These are phyloP conservation scores for Glonium stellatum DNA, from an alignment of 495 filamentous ascomycete species.

Conservation along the genomic window DNA sequence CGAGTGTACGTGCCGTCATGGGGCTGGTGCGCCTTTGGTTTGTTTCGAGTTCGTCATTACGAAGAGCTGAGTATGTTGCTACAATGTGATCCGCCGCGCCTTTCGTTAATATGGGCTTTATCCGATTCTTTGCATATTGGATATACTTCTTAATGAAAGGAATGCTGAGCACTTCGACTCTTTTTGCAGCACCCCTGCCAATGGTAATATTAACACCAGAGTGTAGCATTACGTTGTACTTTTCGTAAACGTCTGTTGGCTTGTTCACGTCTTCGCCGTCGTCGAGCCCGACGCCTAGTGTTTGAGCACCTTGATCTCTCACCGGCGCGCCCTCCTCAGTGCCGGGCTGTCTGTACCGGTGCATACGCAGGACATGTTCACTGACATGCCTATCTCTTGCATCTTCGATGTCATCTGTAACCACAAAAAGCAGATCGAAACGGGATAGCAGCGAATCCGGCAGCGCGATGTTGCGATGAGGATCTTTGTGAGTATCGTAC, in stretches of 20 bases:
- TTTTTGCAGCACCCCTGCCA: conserved; percentile 64
- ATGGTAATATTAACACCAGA: conserved; percentile 74
- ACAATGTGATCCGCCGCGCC: conserved; percentile 90
- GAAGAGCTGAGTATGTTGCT: conserved; percentile 82
- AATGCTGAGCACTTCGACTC: conserved; percentile 88
- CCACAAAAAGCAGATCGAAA: conserved; percentile 98
- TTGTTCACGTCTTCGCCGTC: conserved; percentile 61
- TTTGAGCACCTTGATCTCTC: conserved; percentile 77
- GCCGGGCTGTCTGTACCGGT: conserved; percentile 88
- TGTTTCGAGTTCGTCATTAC: conserved; percentile 92
- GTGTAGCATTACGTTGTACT: conserved; percentile 93
- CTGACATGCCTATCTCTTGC: conserved; percentile 82
- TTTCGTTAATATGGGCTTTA: conserved; percentile 87
- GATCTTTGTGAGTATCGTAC: conserved; percentile 97
- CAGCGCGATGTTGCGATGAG: conserved; percentile 95
- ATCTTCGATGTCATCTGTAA: conserved; percentile 97
- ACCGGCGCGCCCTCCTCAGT: conserved; percentile 94
- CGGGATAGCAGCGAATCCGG: conserved; percentile 95
- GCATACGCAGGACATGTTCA: conserved; percentile 96
- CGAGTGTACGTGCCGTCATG: conserved; percentile 93
- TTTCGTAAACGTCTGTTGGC: conserved; percentile 88
- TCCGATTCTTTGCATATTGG: conserved; percentile 89
- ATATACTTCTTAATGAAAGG: conserved; percentile 99
- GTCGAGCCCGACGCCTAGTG: conserved; percentile 82
- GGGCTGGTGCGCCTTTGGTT: conserved; percentile 90